phyloP scores from a whole-genome alignment of 1,284 basidiomycete genomes.

The Papiliotrema flavescens region DNA sequence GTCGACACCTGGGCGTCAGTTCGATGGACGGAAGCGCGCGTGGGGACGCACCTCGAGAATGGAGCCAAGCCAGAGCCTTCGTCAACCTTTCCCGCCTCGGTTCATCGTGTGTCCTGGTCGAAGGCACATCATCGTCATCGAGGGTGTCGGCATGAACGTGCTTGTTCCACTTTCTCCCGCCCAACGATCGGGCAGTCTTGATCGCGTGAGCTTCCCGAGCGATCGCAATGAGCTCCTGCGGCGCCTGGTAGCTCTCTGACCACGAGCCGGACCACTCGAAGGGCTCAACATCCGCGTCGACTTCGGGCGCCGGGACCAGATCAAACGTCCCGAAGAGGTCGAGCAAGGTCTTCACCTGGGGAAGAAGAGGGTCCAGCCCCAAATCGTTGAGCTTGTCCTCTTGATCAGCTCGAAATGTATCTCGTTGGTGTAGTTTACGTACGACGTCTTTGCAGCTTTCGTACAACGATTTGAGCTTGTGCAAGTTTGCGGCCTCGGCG shows the following conservation, averaged over 20 bases:
- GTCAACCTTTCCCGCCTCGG: conserved; percentile 53
- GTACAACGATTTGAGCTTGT: conserved; percentile 77
- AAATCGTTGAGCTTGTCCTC: conserved; percentile 49
- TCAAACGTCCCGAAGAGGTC: conserved; percentile 41
- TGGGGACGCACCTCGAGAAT: conserved; percentile 64
- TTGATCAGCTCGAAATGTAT: neutral
- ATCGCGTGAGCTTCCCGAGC: conserved; percentile 12
- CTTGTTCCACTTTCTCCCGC: conserved; percentile 1
- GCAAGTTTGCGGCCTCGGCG: conserved; percentile 64
- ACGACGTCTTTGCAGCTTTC: conserved; percentile 75
- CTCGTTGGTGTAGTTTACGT: conserved; percentile 5
- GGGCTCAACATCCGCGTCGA: conserved; percentile 5
- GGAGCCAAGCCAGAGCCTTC: conserved; percentile 77
- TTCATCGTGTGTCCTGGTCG: conserved; percentile 58
- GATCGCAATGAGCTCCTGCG: conserved; percentile 25
- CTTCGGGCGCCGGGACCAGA: conserved; percentile 24
- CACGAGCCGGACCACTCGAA: conserved; percentile 34
- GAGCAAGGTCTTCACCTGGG: conserved; percentile 48
- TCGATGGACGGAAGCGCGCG: neutral
- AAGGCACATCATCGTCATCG: conserved; percentile 47
- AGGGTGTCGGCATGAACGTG: neutral
- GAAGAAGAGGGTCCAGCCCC: conserved; percentile 50
- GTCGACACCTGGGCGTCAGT: conserved; percentile 59
- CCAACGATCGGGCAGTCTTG: conserved; percentile 2
- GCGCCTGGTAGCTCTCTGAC: conserved; percentile 29